Conservation (phyloP, 2,329 filamentous ascomycete species). For the Sporothrix phasma region DNA sequence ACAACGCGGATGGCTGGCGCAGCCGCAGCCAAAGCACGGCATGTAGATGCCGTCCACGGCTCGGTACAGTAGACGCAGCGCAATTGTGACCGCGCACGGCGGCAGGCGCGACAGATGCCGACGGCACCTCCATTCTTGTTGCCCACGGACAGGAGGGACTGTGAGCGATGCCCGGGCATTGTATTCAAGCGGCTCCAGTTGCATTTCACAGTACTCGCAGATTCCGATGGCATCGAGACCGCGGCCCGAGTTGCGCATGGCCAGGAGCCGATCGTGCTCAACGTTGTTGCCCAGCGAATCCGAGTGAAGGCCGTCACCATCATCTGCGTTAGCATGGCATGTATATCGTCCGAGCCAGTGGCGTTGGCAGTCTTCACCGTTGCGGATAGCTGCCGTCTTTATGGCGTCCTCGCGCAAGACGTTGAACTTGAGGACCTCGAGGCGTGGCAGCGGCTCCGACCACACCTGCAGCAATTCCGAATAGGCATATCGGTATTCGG, state of each 20-base stretch:
- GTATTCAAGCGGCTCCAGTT: conserved; percentile 49
- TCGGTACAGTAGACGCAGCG: conserved; percentile 54
- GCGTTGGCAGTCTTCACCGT: background rate
- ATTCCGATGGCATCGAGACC: conserved; percentile 54
- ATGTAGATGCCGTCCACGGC: conserved; percentile 48
- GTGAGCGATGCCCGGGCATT: conserved; percentile 30
- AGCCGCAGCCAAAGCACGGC: conserved; percentile 54
- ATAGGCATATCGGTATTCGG: conserved; percentile 54
- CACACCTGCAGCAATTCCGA: conserved; percentile 61
- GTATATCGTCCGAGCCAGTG: background rate
- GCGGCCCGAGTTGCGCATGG: conserved; percentile 41
- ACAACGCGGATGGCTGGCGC: conserved; percentile 49
- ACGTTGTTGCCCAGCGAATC: conserved; percentile 20
- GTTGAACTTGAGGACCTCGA: conserved; percentile 63
- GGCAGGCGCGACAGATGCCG: conserved; percentile 43
- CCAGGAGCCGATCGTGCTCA: conserved; percentile 43
- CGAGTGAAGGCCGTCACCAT: conserved; percentile 26
- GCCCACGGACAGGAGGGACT: conserved; percentile 18
- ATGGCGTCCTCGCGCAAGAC: conserved; percentile 42
- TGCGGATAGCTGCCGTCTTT: conserved; percentile 13
- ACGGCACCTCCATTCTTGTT: conserved; percentile 28
- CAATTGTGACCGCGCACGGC: conserved; percentile 45
- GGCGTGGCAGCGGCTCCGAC: conserved; percentile 50
- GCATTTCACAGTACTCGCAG: conserved; percentile 52
- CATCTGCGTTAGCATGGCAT: background rate